Percentiles rank a stretch among this genome's conserved stretches.
phyloP scores from a whole-genome alignment of 441 rosid species.

The Geranium incanum region DNA sequence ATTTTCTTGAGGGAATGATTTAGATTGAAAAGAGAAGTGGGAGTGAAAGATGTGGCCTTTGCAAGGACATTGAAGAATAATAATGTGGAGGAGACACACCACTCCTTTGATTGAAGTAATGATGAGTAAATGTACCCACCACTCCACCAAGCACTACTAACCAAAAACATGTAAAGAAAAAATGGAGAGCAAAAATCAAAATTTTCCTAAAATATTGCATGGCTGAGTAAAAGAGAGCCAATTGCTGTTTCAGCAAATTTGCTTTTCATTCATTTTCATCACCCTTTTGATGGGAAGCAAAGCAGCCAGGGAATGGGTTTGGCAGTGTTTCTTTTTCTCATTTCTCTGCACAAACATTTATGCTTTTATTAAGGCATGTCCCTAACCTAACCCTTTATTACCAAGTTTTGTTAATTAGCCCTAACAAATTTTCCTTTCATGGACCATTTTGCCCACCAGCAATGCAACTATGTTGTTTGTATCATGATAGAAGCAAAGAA shows the following conservation, averaged over 20 bases:
- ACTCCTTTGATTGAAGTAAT: constrained; percentile 53
- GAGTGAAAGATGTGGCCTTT: constrained; percentile 22
- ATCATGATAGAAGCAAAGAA: too few relatives aligned
- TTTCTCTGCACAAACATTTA: constrained; percentile 16
- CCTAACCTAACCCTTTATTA: constrained; percentile 13
- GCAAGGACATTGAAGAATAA: constrained; percentile 7
- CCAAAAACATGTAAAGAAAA: constrained; percentile 10
- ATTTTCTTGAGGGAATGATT: constrained; percentile 60
- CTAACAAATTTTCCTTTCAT: neutral
- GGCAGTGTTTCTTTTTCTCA: constrained; percentile 18
- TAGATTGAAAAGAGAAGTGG: constrained; percentile 41
- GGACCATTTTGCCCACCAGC: constrained; percentile 16
- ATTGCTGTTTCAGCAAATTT: constrained; percentile 23
- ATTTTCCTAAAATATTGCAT: constrained; percentile 32
- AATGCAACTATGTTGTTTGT: neutral
- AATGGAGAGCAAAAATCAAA: neutral
- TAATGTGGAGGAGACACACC: constrained; percentile 9
- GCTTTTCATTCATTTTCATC: constrained; percentile 29
- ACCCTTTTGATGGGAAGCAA: constrained; percentile 13
- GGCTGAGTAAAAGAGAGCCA: constrained; percentile 19
- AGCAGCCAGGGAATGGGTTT: constrained; percentile 12
- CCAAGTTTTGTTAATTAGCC: neutral
- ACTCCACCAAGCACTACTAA: constrained; percentile 15
- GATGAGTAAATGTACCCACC: constrained; percentile 50
- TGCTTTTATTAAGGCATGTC: constrained; percentile 22